Evolutionary conservation across 2,329 filamentous ascomycete genomes (phyloP).

Genomic region (Penicillium hordei): DNA sequence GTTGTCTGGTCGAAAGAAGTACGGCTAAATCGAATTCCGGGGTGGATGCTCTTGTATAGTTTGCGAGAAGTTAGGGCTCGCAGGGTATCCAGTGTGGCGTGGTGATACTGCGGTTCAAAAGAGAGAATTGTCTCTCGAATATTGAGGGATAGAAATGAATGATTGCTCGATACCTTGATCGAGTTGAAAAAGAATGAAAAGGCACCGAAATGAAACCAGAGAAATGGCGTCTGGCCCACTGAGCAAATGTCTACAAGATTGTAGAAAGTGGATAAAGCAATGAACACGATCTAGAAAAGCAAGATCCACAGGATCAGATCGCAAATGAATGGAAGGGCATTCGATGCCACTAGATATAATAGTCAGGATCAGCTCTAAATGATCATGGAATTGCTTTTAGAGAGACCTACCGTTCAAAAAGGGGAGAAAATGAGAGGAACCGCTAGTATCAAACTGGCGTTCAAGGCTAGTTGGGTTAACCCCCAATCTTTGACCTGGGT

Average conservation of each 20-base stretch:
- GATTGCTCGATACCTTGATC: constrained; percentile 16
- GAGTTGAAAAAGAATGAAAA: constrained; percentile 7
- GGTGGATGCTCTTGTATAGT: not conserved
- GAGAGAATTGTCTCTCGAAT: not conserved
- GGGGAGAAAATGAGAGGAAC: constrained; percentile 21
- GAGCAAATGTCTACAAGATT: not conserved
- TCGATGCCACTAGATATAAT: constrained; percentile 32
- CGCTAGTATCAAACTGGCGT: constrained; percentile 31
- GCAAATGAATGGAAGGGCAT: constrained; percentile 29
- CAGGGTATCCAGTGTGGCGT: constrained; percentile 12
- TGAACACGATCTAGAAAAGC: constrained; percentile 11
- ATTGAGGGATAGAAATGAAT: not conserved
- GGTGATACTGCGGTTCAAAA: not conserved
- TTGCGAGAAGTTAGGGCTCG: constrained; percentile 4
- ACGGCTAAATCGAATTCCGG: not conserved
- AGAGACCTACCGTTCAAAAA: constrained; percentile 22
- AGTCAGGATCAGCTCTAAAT: not conserved
- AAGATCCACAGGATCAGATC: constrained; percentile 21
- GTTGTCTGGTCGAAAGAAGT: not conserved
- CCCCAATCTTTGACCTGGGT: constrained; percentile 15
- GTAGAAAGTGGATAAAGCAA: constrained; percentile 2
- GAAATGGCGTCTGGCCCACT: constrained; percentile 1
- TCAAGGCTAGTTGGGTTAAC: constrained; percentile 16
- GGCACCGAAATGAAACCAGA: constrained; percentile 8
- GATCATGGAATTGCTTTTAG: not conserved